Percentiles rank a stretch among this genome's conserved stretches.
Evolutionary conservation across 371 early-diverging fungal species (phyloP).

Genomic region (Mucor piriformis): DNA sequence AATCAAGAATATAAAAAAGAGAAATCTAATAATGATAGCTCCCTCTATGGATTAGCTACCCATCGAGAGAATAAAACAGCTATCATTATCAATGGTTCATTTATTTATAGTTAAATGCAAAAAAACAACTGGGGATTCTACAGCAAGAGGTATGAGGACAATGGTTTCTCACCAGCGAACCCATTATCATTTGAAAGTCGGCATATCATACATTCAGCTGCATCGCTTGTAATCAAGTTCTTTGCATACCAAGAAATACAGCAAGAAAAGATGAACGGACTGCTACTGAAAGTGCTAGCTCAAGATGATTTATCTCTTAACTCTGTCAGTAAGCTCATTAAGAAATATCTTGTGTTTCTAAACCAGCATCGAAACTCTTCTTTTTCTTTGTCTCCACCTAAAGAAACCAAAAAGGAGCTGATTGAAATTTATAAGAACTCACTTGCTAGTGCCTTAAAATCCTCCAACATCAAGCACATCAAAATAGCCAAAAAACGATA

Average conservation of each 20-base stretch:
- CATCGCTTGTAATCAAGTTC: constrained; percentile 16
- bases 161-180: constrained; percentile 17
- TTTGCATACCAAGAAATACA: constrained; percentile 21
- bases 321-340: constrained; percentile 8
- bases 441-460: constrained; percentile 21
- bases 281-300: constrained; percentile 19
- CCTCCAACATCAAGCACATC: constrained; percentile 20
- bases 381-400: constrained; percentile 20
- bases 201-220: constrained; percentile 16
- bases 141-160: constrained; percentile 17
- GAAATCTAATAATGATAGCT: too few relatives aligned
- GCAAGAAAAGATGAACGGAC: constrained; percentile 11
- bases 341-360: constrained; percentile 22
- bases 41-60: too few relatives aligned
- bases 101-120: constrained; percentile 17
- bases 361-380: constrained; percentile 21
- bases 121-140: constrained; percentile 22
- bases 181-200: constrained; percentile 12
- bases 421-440: constrained; percentile 18
- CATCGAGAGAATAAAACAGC: too few relatives aligned
- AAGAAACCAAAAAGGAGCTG: constrained; percentile 19
- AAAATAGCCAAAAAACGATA: constrained; percentile 17
- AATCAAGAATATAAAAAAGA: too few relatives aligned
- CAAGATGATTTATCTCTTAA: constrained; percentile 12
- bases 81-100: too few relatives aligned